A percentile compares a stretch with the other conserved stretches of the same genome.
These are phyloP conservation scores for Lepidium sativum DNA, from an alignment of 345 rosid genomes.

Conservation along the genomic window DNA sequence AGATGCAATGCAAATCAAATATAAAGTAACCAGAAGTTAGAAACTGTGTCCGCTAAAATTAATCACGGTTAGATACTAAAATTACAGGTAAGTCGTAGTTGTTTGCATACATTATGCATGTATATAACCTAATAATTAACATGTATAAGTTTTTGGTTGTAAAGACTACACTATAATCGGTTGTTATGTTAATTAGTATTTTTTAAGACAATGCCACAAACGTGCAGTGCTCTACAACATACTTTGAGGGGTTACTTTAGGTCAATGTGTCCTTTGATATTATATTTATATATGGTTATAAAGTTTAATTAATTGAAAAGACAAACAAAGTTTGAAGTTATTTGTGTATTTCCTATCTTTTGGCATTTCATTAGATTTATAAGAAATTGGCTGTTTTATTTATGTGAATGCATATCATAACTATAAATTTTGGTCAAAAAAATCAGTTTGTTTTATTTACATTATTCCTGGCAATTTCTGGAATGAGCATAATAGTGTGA, in stretches of 20 bases:
- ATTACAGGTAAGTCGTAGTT: not conserved
- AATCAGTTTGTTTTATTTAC: not conserved
- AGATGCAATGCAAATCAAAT: too few relatives aligned
- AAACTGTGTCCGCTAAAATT: not conserved
- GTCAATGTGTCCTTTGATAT: not conserved
- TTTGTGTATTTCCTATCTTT: not conserved
- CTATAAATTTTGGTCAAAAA: not conserved
- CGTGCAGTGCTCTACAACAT: not conserved
- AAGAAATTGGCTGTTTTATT: not conserved
- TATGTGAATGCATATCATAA: constrained; percentile 5
- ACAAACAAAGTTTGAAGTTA: not conserved
- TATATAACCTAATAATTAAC: not conserved
- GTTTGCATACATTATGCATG: not conserved
- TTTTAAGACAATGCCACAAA: not conserved
- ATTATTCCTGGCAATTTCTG: not conserved
- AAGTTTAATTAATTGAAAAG: not conserved
- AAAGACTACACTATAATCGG: not conserved
- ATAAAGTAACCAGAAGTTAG: too few relatives aligned
- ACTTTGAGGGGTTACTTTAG: not conserved
- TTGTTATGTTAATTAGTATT: not conserved
- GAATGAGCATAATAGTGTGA: not conserved
- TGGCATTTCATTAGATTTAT: not conserved
- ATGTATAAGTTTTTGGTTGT: not conserved
- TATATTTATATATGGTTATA: not conserved
- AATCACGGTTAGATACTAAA: not conserved